Base-by-base conservation (phyloP, 176 grass and related monocot species). In the Carex parvula region DNA sequence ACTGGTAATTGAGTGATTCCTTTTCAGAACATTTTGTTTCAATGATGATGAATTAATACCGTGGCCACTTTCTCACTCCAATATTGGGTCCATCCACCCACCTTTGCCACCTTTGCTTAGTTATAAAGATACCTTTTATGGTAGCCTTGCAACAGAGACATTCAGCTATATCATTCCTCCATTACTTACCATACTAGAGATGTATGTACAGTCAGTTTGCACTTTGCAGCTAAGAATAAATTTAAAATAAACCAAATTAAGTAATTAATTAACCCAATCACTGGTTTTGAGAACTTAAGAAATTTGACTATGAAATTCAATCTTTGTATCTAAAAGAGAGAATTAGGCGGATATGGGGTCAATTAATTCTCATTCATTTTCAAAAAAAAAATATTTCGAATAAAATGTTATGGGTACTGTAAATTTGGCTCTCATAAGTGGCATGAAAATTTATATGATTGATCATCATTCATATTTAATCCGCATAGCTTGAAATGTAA, bases 21-120 rank as follows among this genome's bases (percentile, higher is more conserved):
- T 52, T 83, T 82, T 67, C 17, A 65, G 41, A 29, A 64, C 15
- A 50, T 82, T 66, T 82, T 65, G 12, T 67, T 82, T 53, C 60
- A 82, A 82, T 82, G 80, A 82, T 82, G 80, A 65, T 46, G 79
- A 63, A 82, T 46, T 37, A 46, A 82, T 66, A 82, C 53, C 41
- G 61, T 82, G 80, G 59, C 80, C 80, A 68, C 80, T 83, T 83
- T 83, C 62, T 83, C 80, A 83, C 57, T 83, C 80, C 33, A 1
- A 26, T 26, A 64, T 42, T 81, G 79, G 79, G 58, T 63, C 80
- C 60, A 83, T 17, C 80, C 57, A 83, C 32, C 80, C 29, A 83
- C 61, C 80, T 82, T 83, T 83, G 60, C 80, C 29, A 83, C 61
- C 80, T 82, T 83, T 83, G 60, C 80, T 83, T 83, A 7, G 80